Evolutionary conservation across 2,329 filamentous ascomycete genomes (phyloP).

Genomic region (Arachnomyces sp.): DNA sequence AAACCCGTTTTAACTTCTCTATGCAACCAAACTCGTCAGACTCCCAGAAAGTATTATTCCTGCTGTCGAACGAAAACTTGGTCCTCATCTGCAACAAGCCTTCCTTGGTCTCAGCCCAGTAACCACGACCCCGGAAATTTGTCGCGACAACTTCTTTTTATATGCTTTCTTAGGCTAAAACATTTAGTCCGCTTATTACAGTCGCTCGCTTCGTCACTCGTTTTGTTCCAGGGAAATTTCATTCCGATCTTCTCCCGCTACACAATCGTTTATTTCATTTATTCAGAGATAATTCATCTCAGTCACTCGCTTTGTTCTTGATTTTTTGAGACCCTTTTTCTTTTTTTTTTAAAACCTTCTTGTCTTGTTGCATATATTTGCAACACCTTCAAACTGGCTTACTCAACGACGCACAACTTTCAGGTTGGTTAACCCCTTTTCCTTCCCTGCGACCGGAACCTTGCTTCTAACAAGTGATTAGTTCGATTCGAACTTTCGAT

Average conservation of each 20-base stretch:
- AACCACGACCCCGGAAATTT: constrained; percentile 25
- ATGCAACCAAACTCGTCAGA: not conserved
- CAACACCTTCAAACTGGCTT: constrained; percentile 45
- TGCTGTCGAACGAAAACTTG: not conserved
- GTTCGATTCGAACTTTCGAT: constrained; percentile 39
- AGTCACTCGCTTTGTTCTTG: constrained; percentile 39
- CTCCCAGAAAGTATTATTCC: not conserved
- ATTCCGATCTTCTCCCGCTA: constrained; percentile 26
- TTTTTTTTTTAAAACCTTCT: constrained; percentile 19
- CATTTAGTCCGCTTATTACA: constrained; percentile 12
- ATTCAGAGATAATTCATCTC: constrained; percentile 32
- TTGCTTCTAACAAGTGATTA: constrained; percentile 8
- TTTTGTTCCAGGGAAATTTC: constrained; percentile 36
- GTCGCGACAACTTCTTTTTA: constrained; percentile 26
- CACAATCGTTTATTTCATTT: constrained; percentile 22
- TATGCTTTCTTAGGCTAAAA: constrained; percentile 24
- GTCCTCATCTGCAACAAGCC: not conserved
- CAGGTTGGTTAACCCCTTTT: constrained; percentile 30
- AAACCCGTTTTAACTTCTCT: not conserved
- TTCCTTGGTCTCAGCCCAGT: constrained; percentile 16
- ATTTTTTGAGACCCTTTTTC: too few relatives aligned
- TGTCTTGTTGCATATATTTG: constrained; percentile 35
- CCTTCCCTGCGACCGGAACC: constrained; percentile 7
- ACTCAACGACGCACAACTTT: constrained; percentile 39
- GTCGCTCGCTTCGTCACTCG: constrained; percentile 31